A percentile compares a stretch with the other conserved stretches of the same genome.
phyloP scores from a whole-genome alignment of 495 filamentous ascomycete genomes.

The Cercophora sp. region DNA sequence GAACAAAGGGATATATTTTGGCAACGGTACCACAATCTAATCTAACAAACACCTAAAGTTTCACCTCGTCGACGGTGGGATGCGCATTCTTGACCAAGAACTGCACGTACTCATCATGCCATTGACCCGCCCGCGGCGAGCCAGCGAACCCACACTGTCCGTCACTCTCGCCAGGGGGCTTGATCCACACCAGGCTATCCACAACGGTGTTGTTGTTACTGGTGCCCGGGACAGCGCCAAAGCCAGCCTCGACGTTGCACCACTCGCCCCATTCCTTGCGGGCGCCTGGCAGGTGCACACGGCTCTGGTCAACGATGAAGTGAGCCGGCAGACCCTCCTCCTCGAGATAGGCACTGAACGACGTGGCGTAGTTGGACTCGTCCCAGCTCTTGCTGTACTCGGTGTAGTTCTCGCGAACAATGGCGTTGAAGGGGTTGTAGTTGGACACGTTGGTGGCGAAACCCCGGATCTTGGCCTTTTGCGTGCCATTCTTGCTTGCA shows the following conservation, averaged over 20 bases:
- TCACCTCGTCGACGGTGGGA: too few species aligned
- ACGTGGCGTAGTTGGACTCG: slow-evolving; percentile 63
- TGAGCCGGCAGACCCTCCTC: slow-evolving; percentile 58
- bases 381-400: slow-evolving; percentile 47
- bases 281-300: slow-evolving; percentile 48
- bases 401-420: slow-evolving; percentile 37
- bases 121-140: slow-evolving; percentile 63
- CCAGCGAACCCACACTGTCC: slow-evolving; percentile 59
- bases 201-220: slow-evolving; percentile 54
- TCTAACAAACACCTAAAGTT: too few species aligned
- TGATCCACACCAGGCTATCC: slow-evolving; percentile 76
- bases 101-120: slow-evolving; percentile 71
- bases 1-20: too few species aligned
- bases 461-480: slow-evolving; percentile 50
- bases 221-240: slow-evolving; percentile 59
- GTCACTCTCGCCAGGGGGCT: slow-evolving; percentile 73
- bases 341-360: slow-evolving; percentile 55
- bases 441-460: slow-evolving; percentile 73
- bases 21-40: too few species aligned
- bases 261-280: slow-evolving; percentile 66
- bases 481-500: slow-evolving; percentile 22
- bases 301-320: slow-evolving; percentile 53
- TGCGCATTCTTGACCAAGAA: slow-evolving; percentile 52
- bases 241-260: slow-evolving; percentile 69
- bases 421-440: slow-evolving; percentile 61